Conservation (phyloP, 2,329 filamentous ascomycete species). For the Neocatenulostroma microsporum region DNA sequence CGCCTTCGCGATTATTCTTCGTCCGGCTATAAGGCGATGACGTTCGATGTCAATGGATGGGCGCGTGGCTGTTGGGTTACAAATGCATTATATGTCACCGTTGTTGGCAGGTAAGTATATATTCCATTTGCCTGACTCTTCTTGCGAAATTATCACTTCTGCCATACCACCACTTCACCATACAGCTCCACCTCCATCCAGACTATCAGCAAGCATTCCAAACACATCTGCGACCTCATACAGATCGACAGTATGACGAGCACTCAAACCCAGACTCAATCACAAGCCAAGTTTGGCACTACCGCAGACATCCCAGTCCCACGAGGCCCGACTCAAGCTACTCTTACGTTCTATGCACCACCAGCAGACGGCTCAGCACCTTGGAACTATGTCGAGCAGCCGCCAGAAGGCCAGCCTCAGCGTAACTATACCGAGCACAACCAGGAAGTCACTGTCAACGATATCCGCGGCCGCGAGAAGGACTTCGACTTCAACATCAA, state of each 20-base stretch:
- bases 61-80: too few species aligned
- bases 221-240: too few species aligned
- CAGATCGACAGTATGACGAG: too few species aligned
- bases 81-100: too few species aligned
- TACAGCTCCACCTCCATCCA: neutral
- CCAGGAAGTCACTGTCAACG: conserved; percentile 54
- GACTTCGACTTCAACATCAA: conserved; percentile 62
- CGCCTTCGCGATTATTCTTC: too few species aligned
- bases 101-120: too few species aligned
- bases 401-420: conserved; percentile 53
- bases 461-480: conserved; percentile 64
- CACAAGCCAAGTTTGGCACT: conserved; percentile 18
- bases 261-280: conserved; percentile 21
- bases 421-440: conserved; percentile 54
- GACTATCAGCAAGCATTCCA: neutral
- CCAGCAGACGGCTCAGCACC: conserved; percentile 54
- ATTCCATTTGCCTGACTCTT: too few species aligned
- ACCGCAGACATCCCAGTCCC: conserved; percentile 33
- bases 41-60: too few species aligned
- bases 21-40: too few species aligned
- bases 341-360: conserved; percentile 58
- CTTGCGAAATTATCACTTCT: too few species aligned
- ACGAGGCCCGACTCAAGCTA: conserved; percentile 54
- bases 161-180: too few species aligned
- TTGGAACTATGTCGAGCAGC: conserved; percentile 53